Base-by-base conservation (phyloP, 2,329 filamentous ascomycete genomes). In the Fusarium pseudoanthophilum region DNA sequence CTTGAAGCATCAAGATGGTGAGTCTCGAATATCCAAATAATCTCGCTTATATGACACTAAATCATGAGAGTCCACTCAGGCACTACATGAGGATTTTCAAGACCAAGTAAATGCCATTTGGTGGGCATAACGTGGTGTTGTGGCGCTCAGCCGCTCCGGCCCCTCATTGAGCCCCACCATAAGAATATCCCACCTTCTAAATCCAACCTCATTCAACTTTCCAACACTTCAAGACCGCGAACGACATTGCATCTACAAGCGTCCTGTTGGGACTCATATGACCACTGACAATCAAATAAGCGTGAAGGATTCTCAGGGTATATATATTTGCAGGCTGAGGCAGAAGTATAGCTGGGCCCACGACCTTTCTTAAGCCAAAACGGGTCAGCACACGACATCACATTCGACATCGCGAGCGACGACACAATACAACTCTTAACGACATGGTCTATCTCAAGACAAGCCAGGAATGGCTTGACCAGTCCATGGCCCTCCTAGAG, bases 391-490 rank as follows among this genome's bases (percentile, higher is more conserved):
- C 28, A 72, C 72, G 61, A 64, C 56, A 64, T 36, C 52, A 40
- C 21, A 46, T 26, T 49, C 46, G 32, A 43, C 42, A 62, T 21
- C 20, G 18, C 36, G 28, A 60, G 24, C 28, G 46, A 51, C 55
- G 20, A 52, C 26, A 52, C 32, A 37, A 45, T 24, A 68, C 20
- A 48, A 56, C 34, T 49, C 20, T 30, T 20, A 15, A 53, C 43
- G 55, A 60, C 39, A 68, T 97, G 95, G 92, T 93, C 81, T 91
- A 97, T 81, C 91, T 97, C 81, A 85, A 88, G 58, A 95, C 93
- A 65, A 93, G 93, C 83, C 92, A 97, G 83, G 92, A 95, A 85
- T 99, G 95, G 93, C 93, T 98, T 75, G 91, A 92, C 78, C 93
- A 98, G 83, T 97, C 95, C 20, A 87, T 91, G 24, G 90, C 95